Evolutionary conservation across 495 filamentous ascomycete species (phyloP).

Genomic region (Durotheca rogersii): DNA sequence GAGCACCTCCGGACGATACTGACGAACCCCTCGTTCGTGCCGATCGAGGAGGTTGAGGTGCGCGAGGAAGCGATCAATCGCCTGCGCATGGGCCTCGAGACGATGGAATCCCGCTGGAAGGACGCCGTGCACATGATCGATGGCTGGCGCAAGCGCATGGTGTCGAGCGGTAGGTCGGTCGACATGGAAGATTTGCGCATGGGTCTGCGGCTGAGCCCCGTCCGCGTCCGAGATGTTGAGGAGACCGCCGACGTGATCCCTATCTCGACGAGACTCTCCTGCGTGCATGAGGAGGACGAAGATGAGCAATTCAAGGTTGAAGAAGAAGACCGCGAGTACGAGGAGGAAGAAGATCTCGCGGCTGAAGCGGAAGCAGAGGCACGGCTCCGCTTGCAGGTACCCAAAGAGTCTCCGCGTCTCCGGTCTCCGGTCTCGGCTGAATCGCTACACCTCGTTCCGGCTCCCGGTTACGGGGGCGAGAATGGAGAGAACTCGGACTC

Average conservation of each 20-base stretch:
- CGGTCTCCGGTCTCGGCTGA: constrained; percentile 28
- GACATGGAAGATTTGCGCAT: constrained; percentile 80
- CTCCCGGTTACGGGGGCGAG: constrained; percentile 31
- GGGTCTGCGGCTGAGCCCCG: constrained; percentile 67
- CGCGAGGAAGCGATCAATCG: constrained; percentile 86
- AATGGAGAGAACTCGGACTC: constrained; percentile 44
- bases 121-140: constrained; percentile 91
- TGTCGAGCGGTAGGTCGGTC: constrained; percentile 72
- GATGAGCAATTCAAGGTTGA: constrained; percentile 34
- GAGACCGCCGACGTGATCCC: constrained; percentile 43
- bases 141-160: constrained; percentile 84
- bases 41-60: constrained; percentile 87
- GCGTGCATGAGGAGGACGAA: constrained; percentile 43
- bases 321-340: background rate
- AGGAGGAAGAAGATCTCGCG: constrained; percentile 9
- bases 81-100: constrained; percentile 81
- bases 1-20: constrained; percentile 78
- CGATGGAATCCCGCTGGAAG: constrained; percentile 86
- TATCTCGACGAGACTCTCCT: constrained; percentile 39
- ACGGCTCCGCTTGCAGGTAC: no score
- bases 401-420: constrained; percentile 10
- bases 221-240: constrained; percentile 55
- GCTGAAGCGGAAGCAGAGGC: background rate
- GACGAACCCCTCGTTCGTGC: constrained; percentile 94
- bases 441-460: constrained; percentile 38